A percentile compares a stretch with the other conserved stretches of the same genome.
These are phyloP conservation scores for Nadsonia commutata DNA, from an alignment of 1,139 yeast species.

Conservation along the genomic window DNA sequence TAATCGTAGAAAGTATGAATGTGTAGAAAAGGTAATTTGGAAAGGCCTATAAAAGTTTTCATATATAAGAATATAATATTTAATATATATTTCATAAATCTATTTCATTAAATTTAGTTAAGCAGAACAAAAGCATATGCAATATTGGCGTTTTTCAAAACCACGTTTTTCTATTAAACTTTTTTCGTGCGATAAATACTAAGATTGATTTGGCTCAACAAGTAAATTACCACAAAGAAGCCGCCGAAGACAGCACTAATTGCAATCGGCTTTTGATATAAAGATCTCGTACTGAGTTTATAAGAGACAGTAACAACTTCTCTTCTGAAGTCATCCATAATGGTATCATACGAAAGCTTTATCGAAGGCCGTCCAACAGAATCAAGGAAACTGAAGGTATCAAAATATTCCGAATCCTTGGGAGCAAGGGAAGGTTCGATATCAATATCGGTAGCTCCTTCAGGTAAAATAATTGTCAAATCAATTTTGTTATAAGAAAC, in stretches of 20 bases:
- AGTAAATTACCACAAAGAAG: constrained; percentile 45
- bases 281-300: constrained; percentile 38
- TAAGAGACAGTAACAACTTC: constrained; percentile 50
- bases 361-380: constrained; percentile 71
- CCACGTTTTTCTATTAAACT: neutral
- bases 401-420: constrained; percentile 18
- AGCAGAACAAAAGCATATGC: neutral
- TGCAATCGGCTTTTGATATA: constrained; percentile 50
- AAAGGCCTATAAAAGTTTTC: constrained; percentile 30
- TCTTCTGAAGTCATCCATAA: constrained; percentile 55
- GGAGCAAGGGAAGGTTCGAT: constrained; percentile 40
- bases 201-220: constrained; percentile 30
- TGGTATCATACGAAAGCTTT: constrained; percentile 42
- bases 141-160: neutral
- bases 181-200: constrained; percentile 10
- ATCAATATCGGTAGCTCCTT: constrained; percentile 56
- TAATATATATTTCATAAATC: neutral
- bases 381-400: constrained; percentile 53
- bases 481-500: constrained; percentile 46
- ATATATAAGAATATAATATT: neutral
- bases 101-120: neutral
- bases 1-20: constrained; percentile 34
- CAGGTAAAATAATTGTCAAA: constrained; percentile 66
- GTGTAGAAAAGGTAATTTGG: constrained; percentile 46
- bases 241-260: constrained; percentile 50